Percentiles rank a stretch among this genome's conserved stretches.
These are phyloP conservation scores for Camillea tinctor DNA, from an alignment of 2,329 filamentous ascomycete genomes.

Conservation along the genomic window DNA sequence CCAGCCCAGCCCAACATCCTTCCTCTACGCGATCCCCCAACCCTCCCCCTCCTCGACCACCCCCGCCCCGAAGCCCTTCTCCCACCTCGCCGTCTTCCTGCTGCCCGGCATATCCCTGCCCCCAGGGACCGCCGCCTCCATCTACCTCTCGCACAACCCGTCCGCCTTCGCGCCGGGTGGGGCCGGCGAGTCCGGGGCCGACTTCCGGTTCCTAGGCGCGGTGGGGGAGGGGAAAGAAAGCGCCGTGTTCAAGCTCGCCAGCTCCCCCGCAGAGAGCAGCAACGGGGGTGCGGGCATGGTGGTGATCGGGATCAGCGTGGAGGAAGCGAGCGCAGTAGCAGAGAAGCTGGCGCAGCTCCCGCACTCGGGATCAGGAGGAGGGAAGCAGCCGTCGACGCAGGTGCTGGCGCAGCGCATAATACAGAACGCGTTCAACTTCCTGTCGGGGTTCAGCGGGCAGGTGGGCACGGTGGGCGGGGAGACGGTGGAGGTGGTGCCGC, in stretches of 20 bases:
- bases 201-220: conserved; percentile 84
- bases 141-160: conserved; percentile 69
- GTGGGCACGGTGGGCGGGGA: conserved; percentile 50
- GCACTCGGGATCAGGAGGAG: conserved; percentile 15
- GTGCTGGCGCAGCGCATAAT: conserved; percentile 91
- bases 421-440: conserved; percentile 94
- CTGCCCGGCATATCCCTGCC: conserved; percentile 77
- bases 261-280: conserved; percentile 12
- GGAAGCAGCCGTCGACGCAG: conserved; percentile 60
- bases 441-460: conserved; percentile 78
- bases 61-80: conserved; percentile 52
- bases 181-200: conserved; percentile 43
- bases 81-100: conserved; percentile 86
- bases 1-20: conserved; percentile 37
- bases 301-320: conserved; percentile 79
- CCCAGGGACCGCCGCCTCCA: conserved; percentile 74
- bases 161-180: conserved; percentile 33
- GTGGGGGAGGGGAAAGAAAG: conserved; percentile 89
- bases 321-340: conserved; percentile 70
- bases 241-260: conserved; percentile 78
- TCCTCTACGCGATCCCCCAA: conserved; percentile 55
- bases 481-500: conserved; percentile 77
- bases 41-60: conserved; percentile 22
- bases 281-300: conserved; percentile 42
- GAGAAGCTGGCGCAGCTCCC: conserved; percentile 36